These are phyloP conservation scores for Mimosa bimucronata DNA, from an alignment of 306 rosid genomes.

Conservation along the genomic window DNA sequence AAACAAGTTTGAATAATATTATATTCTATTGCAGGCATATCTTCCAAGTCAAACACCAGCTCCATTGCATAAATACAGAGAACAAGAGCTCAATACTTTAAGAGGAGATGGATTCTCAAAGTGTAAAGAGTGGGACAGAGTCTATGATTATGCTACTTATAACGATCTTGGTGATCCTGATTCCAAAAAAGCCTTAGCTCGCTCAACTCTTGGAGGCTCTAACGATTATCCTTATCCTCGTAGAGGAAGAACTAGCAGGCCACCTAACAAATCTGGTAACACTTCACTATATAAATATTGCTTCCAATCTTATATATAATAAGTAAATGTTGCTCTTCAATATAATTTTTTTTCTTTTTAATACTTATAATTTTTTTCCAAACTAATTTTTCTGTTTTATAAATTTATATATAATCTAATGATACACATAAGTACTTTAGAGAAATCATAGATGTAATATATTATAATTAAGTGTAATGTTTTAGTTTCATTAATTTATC, in stretches of 20 bases:
- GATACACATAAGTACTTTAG: too few relatives aligned
- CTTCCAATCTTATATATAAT: too few relatives aligned
- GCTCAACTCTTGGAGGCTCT: constrained; percentile 65
- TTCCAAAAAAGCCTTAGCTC: constrained; percentile 33
- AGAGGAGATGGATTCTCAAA: constrained; percentile 25
- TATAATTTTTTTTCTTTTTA: too few relatives aligned
- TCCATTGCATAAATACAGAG: constrained; percentile 45
- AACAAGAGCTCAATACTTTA: constrained; percentile 17
- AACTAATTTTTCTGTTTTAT: too few relatives aligned
- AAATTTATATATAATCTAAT: too few relatives aligned
- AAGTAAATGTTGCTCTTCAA: too few relatives aligned
- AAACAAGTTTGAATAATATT: background rate
- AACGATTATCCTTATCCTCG: constrained; percentile 61
- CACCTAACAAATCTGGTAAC: constrained; percentile 37
- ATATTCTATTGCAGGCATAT: constrained; percentile 40
- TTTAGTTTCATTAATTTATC: too few relatives aligned
- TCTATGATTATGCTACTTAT: constrained; percentile 34
- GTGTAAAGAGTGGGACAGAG: constrained; percentile 31
- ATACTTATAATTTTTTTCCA: too few relatives aligned
- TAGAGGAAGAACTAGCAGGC: constrained; percentile 62
- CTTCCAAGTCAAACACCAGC: constrained; percentile 59
- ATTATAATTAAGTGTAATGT: too few relatives aligned
- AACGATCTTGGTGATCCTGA: constrained; percentile 57
- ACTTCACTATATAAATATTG: background rate
- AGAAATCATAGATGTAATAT: too few relatives aligned